A percentile compares a stretch with the other conserved stretches of the same genome.
Conservation (phyloP, 192 early-diverging fungal genomes). For the Mortierella antarctica region DNA sequence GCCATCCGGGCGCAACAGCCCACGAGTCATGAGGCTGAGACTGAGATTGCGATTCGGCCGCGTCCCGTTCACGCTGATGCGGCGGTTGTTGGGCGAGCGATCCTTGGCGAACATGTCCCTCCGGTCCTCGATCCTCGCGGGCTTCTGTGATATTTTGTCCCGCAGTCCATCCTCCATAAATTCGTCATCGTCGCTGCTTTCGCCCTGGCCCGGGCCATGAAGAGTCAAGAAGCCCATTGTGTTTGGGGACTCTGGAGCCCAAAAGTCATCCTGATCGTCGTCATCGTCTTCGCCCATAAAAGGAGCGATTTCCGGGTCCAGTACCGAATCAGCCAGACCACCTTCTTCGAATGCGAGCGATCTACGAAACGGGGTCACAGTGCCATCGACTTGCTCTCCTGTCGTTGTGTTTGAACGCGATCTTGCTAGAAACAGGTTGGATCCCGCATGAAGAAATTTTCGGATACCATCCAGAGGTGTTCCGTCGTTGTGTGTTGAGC, state of each 20-base stretch:
- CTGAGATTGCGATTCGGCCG: constrained; percentile 45
- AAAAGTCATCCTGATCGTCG: constrained; percentile 54
- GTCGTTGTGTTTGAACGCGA: constrained; percentile 58
- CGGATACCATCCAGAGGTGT: constrained; percentile 50
- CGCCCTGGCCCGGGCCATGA: constrained; percentile 13
- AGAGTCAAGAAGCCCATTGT: constrained; percentile 40
- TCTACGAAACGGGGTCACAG: constrained; percentile 61
- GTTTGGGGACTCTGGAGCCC: constrained; percentile 50
- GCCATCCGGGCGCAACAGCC: constrained; percentile 50
- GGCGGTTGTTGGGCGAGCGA: constrained; percentile 53
- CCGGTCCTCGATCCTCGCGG: constrained; percentile 58
- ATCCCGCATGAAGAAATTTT: constrained; percentile 48
- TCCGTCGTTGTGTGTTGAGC: constrained; percentile 13
- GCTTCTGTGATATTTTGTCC: constrained; percentile 37
- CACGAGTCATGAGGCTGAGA: constrained; percentile 54
- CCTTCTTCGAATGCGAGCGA: constrained; percentile 51
- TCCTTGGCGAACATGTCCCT: constrained; percentile 63
- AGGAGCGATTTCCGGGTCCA: constrained; percentile 70
- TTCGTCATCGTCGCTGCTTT: constrained; percentile 64
- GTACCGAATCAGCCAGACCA: constrained; percentile 48
- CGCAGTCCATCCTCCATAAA: constrained; percentile 38
- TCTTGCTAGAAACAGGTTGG: constrained; percentile 50
- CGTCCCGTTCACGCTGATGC: constrained; percentile 57
- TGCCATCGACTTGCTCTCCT: constrained; percentile 32
- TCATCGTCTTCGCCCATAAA: constrained; percentile 74